A percentile compares a stretch with the other conserved stretches of the same genome.
These are phyloP conservation scores for Ascochyta pisi DNA, from an alignment of 2,329 filamentous ascomycete species.

Conservation along the genomic window DNA sequence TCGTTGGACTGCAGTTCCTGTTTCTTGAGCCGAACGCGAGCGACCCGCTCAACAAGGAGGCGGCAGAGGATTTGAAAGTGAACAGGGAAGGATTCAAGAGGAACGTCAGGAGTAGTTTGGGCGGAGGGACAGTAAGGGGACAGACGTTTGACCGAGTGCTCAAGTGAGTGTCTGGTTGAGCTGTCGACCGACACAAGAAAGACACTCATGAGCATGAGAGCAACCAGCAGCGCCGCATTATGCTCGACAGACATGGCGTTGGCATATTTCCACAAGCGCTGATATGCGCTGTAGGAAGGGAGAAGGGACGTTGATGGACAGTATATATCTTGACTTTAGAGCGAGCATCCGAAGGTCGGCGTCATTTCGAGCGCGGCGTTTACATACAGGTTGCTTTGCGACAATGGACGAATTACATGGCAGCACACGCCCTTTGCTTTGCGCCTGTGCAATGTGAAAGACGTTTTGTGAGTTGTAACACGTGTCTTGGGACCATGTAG, in stretches of 20 bases:
- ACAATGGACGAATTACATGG: background rate
- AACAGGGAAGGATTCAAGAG: conserved; percentile 90
- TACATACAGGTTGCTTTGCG: conserved; percentile 28
- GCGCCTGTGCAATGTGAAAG: too few relatives aligned
- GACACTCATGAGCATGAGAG: background rate
- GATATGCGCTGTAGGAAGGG: background rate
- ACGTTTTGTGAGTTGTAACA: background rate
- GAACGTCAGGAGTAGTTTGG: conserved; percentile 86
- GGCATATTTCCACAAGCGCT: background rate
- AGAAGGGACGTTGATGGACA: conserved; percentile 1
- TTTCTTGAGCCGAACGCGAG: conserved; percentile 98
- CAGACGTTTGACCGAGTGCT: conserved; percentile 79
- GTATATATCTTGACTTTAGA: conserved; percentile 10
- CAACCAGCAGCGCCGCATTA: background rate
- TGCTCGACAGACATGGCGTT: background rate
- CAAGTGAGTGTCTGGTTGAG: conserved; percentile 58
- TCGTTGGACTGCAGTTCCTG: conserved; percentile 94
- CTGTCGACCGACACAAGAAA: background rate
- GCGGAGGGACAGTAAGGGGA: conserved; percentile 76
- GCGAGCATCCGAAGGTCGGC: conserved; percentile 36
- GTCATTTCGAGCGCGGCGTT: conserved; percentile 40
- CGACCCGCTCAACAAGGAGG: conserved; percentile 98
- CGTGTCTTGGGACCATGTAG: background rate
- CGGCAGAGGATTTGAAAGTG: conserved; percentile 85
- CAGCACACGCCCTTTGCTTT: too few relatives aligned